Conservation (phyloP, 192 early-diverging fungal genomes). For the Linnemannia elongata region DNA sequence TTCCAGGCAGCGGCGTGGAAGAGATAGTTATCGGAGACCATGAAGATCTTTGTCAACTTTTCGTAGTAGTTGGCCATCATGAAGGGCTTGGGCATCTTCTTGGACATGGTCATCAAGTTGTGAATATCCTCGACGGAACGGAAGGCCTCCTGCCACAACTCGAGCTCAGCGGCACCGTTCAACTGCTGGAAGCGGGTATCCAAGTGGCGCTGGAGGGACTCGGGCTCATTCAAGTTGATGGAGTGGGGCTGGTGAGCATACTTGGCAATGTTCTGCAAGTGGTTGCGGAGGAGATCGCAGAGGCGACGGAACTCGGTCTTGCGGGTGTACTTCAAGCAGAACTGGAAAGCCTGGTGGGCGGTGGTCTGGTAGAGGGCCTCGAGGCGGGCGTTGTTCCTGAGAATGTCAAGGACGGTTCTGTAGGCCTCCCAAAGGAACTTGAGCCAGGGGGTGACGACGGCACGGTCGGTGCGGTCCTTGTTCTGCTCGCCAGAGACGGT, state of each 20-base stretch:
- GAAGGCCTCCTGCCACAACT: conserved; percentile 99
- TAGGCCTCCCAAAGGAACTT: conserved; percentile 99
- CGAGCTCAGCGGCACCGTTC: conserved; percentile 95
- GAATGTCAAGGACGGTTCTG: conserved; percentile 94
- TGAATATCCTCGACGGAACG: conserved; percentile 98
- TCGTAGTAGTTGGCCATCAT: conserved; percentile 99
- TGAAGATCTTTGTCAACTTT: conserved; percentile 96
- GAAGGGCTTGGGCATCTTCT: conserved; percentile 92
- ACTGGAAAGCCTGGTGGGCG: conserved; percentile 94
- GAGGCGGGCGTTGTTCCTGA: conserved; percentile 96
- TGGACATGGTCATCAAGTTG: conserved; percentile 89
- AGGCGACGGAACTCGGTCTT: conserved; percentile 99
- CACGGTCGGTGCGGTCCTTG: conserved; percentile 97
- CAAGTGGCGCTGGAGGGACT: conserved; percentile 96
- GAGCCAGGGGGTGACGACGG: conserved; percentile 98
- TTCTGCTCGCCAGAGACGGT: conserved; percentile 94
- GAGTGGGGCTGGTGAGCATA: conserved; percentile 93
- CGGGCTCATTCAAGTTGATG: conserved; percentile 96
- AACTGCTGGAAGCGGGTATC: conserved; percentile 97
- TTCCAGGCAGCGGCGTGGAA: conserved; percentile 98
- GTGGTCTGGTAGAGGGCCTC: conserved; percentile 94
- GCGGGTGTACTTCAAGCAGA: conserved; percentile 94
- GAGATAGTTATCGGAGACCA: conserved; percentile 96
- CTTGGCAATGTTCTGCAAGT: conserved; percentile 92
- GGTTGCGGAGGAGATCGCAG: conserved; percentile 96